Percentiles rank a stretch among this genome's conserved stretches.
These are phyloP conservation scores for Purshia tridentata DNA, from an alignment of 306 rosid genomes.

Conservation along the genomic window DNA sequence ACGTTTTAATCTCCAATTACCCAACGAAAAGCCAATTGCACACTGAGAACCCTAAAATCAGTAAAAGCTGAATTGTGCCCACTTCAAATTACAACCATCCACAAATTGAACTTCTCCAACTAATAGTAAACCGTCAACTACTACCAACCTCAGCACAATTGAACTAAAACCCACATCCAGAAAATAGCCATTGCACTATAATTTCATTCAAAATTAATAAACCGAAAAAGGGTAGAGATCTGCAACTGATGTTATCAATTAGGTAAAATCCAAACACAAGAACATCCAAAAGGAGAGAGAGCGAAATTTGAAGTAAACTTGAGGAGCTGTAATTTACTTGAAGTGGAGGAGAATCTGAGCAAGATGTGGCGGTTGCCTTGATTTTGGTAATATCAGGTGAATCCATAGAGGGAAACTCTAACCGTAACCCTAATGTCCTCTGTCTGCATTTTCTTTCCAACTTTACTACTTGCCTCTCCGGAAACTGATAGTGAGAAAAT, in stretches of 20 bases:
- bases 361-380: constrained; percentile 24
- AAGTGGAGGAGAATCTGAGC: constrained; percentile 40
- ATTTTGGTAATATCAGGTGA: constrained; percentile 43
- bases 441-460: constrained; percentile 31
- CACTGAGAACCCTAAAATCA: background rate
- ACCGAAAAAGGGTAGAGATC: background rate
- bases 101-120: background rate
- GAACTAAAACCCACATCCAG: constrained; percentile 3
- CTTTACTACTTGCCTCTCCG: background rate
- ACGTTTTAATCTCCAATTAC: background rate
- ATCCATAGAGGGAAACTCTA: constrained; percentile 39
- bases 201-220: background rate
- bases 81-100: background rate
- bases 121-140: background rate
- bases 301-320: background rate
- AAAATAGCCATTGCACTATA: background rate
- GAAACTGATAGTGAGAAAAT: constrained; percentile 25
- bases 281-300: background rate
- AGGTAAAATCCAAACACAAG: background rate
- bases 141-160: background rate
- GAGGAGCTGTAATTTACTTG: constrained; percentile 34
- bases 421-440: constrained; percentile 26
- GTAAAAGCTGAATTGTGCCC: no score
- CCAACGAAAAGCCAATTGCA: background rate
- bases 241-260: background rate